Evolutionary conservation across 768 basidiomycete genomes (phyloP).

Genomic region (Lactarius akahatsu): DNA sequence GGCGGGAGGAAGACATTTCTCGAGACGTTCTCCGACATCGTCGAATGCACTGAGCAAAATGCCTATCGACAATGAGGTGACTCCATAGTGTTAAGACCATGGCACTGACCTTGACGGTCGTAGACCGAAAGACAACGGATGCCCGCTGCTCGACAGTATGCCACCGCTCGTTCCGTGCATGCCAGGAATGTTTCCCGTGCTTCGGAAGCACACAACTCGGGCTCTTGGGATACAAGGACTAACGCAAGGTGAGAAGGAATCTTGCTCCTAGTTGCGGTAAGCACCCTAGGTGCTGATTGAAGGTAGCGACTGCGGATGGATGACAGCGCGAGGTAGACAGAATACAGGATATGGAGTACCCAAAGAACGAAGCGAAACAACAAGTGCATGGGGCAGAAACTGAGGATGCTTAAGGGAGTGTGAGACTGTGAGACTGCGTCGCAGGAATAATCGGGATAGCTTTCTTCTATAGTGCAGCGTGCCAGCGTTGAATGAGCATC

Average conservation of each 20-base stretch:
- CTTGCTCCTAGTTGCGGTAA: slow-evolving; percentile 53
- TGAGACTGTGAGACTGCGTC: background rate
- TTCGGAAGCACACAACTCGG: slow-evolving; percentile 35
- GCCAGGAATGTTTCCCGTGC: slow-evolving; percentile 48
- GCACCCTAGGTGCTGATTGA: slow-evolving; percentile 44
- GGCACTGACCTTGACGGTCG: slow-evolving; percentile 61
- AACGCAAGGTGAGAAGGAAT: slow-evolving; percentile 67
- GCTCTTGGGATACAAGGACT: slow-evolving; percentile 51
- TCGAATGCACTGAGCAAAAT: slow-evolving; percentile 18
- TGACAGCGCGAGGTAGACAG: slow-evolving; percentile 41
- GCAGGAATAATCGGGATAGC: background rate
- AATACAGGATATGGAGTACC: slow-evolving; percentile 59
- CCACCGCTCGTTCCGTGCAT: slow-evolving; percentile 51
- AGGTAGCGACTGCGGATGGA: slow-evolving; percentile 43
- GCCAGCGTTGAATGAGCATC: slow-evolving; percentile 11
- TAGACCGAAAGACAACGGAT: slow-evolving; percentile 68
- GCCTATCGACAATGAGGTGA: slow-evolving; percentile 33
- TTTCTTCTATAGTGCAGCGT: slow-evolving; percentile 1
- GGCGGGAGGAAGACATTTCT: slow-evolving; percentile 28
- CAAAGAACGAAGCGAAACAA: slow-evolving; percentile 50
- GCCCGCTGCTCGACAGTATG: slow-evolving; percentile 64
- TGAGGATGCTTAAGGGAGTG: background rate
- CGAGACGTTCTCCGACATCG: slow-evolving; percentile 34
- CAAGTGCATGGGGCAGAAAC: slow-evolving; percentile 39
- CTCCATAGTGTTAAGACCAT: background rate